Conservation (phyloP, 2,329 filamentous ascomycete species). For the Fonsecaea pedrosoi region DNA sequence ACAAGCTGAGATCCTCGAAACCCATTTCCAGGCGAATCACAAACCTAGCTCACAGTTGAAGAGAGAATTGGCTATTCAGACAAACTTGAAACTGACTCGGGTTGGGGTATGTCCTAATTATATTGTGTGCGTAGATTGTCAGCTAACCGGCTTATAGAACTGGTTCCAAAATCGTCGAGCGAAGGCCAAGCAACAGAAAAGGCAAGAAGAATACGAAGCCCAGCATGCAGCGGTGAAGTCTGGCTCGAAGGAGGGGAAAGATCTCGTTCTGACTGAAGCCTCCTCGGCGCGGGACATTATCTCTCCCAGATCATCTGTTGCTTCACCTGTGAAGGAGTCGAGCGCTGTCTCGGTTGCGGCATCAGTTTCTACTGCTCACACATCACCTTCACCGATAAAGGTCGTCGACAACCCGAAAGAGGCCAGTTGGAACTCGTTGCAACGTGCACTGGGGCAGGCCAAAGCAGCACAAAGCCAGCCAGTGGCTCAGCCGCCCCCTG, state of each 20-base stretch:
- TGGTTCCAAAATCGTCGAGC: conserved; percentile 62
- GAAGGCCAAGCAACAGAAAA: conserved; percentile 59
- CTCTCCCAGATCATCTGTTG: conserved; percentile 40
- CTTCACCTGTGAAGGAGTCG: conserved; percentile 46
- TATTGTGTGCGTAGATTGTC: neutral
- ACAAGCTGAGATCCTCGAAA: conserved; percentile 58
- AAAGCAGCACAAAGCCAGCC: conserved; percentile 48
- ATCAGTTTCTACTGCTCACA: conserved; percentile 1
- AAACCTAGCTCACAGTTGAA: conserved; percentile 60
- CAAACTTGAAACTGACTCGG: conserved; percentile 56
- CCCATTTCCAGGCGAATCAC: conserved; percentile 57
- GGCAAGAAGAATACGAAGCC: conserved; percentile 56
- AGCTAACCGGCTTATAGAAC: conserved; percentile 48
- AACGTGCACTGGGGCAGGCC: conserved; percentile 52
- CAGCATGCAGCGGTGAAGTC: conserved; percentile 24
- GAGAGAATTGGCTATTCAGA: conserved; percentile 56
- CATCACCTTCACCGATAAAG: conserved; percentile 23
- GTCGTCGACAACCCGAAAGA: conserved; percentile 47
- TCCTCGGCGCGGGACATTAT: conserved; percentile 41
- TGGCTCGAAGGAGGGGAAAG: conserved; percentile 18
- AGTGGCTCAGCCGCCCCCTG: conserved; percentile 18
- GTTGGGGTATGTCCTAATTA: conserved; percentile 50
- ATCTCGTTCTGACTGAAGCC: conserved; percentile 9
- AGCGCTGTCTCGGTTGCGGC: conserved; percentile 34
- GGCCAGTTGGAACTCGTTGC: conserved; percentile 53